Percentiles rank a stretch among this genome's conserved stretches.
These are phyloP conservation scores for Urochloa ruziziensis DNA, from an alignment of 176 grass and related monocot species.

Conservation along the genomic window DNA sequence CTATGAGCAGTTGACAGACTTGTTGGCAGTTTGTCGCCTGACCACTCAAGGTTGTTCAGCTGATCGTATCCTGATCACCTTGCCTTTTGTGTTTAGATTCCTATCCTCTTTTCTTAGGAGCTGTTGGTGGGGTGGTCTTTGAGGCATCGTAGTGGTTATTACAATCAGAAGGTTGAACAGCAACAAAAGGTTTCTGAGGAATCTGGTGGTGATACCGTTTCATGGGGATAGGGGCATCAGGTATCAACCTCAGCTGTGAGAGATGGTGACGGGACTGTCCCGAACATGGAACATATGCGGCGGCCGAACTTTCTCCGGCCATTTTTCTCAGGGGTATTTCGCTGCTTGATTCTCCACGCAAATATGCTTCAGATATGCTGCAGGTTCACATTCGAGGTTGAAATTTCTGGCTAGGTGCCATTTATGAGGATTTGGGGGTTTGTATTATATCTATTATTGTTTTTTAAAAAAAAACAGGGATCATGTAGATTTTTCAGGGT, in stretches of 20 bases:
- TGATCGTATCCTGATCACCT: not conserved
- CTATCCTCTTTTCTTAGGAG: not conserved
- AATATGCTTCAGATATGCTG: conserved; percentile 5
- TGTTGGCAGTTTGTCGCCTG: not conserved
- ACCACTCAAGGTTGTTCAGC: not conserved
- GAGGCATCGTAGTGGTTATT: not conserved
- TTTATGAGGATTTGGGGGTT: not conserved
- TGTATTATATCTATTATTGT: not conserved
- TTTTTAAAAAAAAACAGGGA: not conserved
- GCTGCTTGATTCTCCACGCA: not conserved
- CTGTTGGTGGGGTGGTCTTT: not conserved
- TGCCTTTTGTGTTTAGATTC: not conserved
- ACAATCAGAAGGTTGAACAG: not conserved
- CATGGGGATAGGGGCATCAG: not conserved
- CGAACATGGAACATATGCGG: not conserved
- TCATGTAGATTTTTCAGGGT: not conserved
- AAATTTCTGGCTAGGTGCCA: not conserved
- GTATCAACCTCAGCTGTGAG: not conserved
- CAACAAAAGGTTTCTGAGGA: not conserved
- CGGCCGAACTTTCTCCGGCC: not conserved
- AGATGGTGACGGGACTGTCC: not conserved
- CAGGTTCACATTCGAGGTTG: not conserved
- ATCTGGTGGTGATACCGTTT: not conserved
- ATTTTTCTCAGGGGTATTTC: not conserved
- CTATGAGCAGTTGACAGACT: not conserved